phyloP scores from a whole-genome alignment of 129 eudicot genomes.

The Pulicaria dysenterica region DNA sequence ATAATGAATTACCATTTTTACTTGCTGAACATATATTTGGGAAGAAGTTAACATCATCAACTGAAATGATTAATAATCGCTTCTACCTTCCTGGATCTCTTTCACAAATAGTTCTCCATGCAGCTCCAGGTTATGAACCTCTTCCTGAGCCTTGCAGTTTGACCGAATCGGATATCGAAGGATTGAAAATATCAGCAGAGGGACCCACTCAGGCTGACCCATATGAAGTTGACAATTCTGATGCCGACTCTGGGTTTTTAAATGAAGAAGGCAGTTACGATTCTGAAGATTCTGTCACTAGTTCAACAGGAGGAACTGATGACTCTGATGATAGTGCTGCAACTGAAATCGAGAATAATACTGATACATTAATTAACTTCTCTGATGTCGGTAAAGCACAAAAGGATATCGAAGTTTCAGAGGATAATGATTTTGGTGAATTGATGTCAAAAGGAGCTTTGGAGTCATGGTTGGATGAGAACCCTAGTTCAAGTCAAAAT shows the following conservation, averaged over 20 bases:
- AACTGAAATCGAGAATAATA: conserved; percentile 43
- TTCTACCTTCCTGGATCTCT: conserved; percentile 97
- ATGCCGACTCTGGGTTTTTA: conserved; percentile 56
- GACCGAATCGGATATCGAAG: conserved; percentile 35
- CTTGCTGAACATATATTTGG: conserved; percentile 57
- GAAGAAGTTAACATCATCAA: conserved; percentile 39
- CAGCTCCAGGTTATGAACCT: conserved; percentile 96
- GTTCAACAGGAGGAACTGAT: conserved; percentile 41
- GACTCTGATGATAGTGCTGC: conserved; percentile 40
- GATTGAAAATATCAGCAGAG: conserved; percentile 20
- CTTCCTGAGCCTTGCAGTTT: conserved; percentile 87
- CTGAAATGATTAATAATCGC: conserved; percentile 54
- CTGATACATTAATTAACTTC: conserved; percentile 62
- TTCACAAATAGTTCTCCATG: conserved; percentile 90
- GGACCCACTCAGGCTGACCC: conserved; percentile 41
- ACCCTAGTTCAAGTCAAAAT: conserved; percentile 47
- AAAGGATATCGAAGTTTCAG: conserved; percentile 34
- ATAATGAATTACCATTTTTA: conserved; percentile 35
- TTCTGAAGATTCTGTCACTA: conserved; percentile 57
- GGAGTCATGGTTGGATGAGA: conserved; percentile 94
- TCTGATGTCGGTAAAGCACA: conserved; percentile 53
- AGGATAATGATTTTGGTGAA: conserved; percentile 42
- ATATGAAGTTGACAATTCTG: conserved; percentile 46
- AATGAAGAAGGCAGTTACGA: conserved; percentile 65
- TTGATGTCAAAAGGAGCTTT: conserved; percentile 74